A percentile compares a stretch with the other conserved stretches of the same genome.
These are phyloP conservation scores for Cicer judaicum DNA, from an alignment of 306 rosid genomes.

Conservation along the genomic window DNA sequence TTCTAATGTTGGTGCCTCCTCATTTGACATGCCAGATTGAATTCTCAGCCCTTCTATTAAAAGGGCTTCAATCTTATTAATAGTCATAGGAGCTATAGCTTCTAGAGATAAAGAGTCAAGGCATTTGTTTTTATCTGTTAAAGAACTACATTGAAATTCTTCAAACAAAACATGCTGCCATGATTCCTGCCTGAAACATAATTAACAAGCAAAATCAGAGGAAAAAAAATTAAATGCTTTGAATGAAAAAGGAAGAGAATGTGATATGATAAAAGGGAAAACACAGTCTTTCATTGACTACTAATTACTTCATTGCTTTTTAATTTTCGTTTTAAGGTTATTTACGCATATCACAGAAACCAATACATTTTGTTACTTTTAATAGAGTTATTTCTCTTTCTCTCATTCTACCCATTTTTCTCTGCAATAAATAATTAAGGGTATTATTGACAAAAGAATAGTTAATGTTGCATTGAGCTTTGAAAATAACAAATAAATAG, in stretches of 20 bases:
- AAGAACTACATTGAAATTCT: constrained; percentile 44
- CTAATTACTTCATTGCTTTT: too few species aligned
- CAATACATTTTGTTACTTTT: too few species aligned
- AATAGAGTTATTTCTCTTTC: too few species aligned
- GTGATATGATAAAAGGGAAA: background rate
- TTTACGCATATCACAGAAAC: too few species aligned
- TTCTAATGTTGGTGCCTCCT: constrained; percentile 56
- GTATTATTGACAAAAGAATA: too few species aligned
- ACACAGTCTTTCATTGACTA: background rate
- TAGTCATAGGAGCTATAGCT: constrained; percentile 55
- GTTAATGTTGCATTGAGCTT: too few species aligned
- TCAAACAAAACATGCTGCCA: constrained; percentile 42
- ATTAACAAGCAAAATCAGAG: constrained; percentile 34
- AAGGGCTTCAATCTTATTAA: constrained; percentile 63
- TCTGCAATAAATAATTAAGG: too few species aligned
- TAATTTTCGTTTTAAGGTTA: too few species aligned
- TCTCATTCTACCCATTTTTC: too few species aligned
- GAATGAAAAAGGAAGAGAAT: constrained; percentile 4
- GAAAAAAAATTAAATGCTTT: background rate
- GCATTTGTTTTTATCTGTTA: constrained; percentile 41
- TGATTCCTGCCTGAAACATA: constrained; percentile 55
- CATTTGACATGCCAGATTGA: constrained; percentile 61
- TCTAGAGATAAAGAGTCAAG: constrained; percentile 51
- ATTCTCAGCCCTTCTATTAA: constrained; percentile 76
- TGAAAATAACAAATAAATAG: too few species aligned